A percentile compares a stretch with the other conserved stretches of the same genome.
Evolutionary conservation across 78 protist species (phyloP).

Genomic region (Pigoraptor vietnamica): DNA sequence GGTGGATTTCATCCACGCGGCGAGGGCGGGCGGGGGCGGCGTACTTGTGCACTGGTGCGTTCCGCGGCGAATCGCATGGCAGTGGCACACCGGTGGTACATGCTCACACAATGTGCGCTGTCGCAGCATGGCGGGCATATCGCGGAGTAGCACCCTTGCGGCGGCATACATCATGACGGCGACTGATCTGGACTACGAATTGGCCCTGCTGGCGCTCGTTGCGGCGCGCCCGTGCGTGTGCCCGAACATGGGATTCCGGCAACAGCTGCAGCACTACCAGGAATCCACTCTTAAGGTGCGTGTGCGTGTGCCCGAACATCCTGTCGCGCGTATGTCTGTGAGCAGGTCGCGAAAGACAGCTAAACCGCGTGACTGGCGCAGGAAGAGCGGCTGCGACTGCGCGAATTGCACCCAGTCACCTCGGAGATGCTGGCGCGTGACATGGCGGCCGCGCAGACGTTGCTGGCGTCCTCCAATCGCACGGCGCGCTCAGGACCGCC

Average conservation of each 20-base stretch:
- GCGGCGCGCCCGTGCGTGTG: not conserved
- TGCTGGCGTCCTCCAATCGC: too few species aligned
- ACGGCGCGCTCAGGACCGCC: too few species aligned
- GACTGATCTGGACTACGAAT: not conserved
- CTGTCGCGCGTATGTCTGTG: not conserved
- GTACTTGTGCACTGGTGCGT: not conserved
- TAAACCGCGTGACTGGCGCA: too few species aligned
- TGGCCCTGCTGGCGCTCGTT: not conserved
- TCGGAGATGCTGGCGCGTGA: not conserved
- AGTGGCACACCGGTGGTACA: not conserved
- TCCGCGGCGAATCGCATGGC: not conserved
- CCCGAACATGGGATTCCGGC: not conserved
- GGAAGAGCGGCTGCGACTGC: not conserved
- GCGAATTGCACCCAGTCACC: not conserved
- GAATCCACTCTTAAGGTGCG: not conserved
- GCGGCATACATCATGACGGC: not conserved
- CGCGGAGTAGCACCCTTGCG: not conserved
- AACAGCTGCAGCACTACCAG: not conserved
- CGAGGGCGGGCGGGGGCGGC: not conserved
- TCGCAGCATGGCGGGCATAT: not conserved
- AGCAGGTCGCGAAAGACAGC: too few species aligned
- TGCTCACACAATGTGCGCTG: not conserved
- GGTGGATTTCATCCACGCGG: not conserved
- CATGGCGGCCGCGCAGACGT: not conserved
- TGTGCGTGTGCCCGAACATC: not conserved